These are phyloP conservation scores for Cutaneotrichosporon sp. DNA, from an alignment of 1,284 basidiomycete species.

Conservation along the genomic window DNA sequence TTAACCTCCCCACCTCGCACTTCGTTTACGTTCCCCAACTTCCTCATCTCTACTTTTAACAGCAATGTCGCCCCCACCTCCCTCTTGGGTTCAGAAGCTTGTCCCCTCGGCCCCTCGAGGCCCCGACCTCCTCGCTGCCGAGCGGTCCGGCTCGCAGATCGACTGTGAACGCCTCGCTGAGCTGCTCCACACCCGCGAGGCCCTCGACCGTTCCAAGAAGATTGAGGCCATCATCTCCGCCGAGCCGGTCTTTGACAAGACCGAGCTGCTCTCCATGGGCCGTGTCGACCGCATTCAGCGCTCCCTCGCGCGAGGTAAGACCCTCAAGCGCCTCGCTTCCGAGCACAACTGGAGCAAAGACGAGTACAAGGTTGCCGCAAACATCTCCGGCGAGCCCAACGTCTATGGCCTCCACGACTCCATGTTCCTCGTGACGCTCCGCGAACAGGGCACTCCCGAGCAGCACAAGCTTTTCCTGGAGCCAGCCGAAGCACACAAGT, in stretches of 20 bases:
- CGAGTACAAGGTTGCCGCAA: slow-evolving; percentile 13
- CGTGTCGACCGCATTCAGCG: slow-evolving; percentile 18
- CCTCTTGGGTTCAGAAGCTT: slow-evolving; percentile 26
- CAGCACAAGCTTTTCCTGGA: slow-evolving; percentile 23
- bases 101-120: slow-evolving; percentile 17
- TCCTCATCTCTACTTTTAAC: neutral
- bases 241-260: slow-evolving; percentile 15
- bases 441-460: slow-evolving; percentile 18
- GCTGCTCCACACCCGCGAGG: slow-evolving; percentile 14
- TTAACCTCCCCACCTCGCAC: neutral
- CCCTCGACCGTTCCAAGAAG: neutral
- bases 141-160: slow-evolving; percentile 14
- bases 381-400: slow-evolving; percentile 15
- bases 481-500: slow-evolving; percentile 10
- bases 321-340: slow-evolving; percentile 14
- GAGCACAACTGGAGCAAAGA: slow-evolving; percentile 15
- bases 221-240: slow-evolving; percentile 8
- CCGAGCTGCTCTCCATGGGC: slow-evolving; percentile 21
- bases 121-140: slow-evolving; percentile 15
- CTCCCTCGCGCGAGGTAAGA: slow-evolving; percentile 21
- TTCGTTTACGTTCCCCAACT: neutral
- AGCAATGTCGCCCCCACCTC: slow-evolving; percentile 17
- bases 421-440: slow-evolving; percentile 17
- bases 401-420: slow-evolving; percentile 21
- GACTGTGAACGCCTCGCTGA: slow-evolving; percentile 8